Base-by-base conservation (phyloP, 1,139 yeast species). In the Blastobotrys elegans region DNA sequence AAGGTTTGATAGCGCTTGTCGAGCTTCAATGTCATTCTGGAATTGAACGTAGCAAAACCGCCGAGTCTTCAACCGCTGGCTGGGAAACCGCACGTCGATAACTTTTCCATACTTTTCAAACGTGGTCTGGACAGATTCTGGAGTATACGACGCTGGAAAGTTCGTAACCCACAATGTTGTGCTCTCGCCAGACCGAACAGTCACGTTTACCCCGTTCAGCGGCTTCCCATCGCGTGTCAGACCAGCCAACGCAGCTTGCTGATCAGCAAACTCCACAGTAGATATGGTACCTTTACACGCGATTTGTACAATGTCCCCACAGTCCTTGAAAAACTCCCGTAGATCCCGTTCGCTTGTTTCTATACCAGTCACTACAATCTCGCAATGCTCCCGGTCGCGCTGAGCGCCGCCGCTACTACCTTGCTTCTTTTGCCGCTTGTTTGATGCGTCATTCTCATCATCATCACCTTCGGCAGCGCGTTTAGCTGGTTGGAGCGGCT, bases 21-120 rank as follows among this genome's bases (percentile, higher is more conserved):
- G 50, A 0, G 94, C 89, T 29, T 67, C 69, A 7, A 69, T 69
- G 0, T 75, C 51, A 13, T 70, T 62, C 0, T 68, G 56, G 55
- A 68, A 80, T 58, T 87, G 95, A 13, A 85, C 72, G 58, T 87
- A 88, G 52, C 95, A 86, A 60, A 88, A 88, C 32, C 95, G 64
- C 49, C 95, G 72, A 18, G 73, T 74, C 3, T 76, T 64, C 53
- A 79, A 76, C 43, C 69, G 73, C 36, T 74, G 76, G 0, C 84
- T 76, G 0, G 96, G 96, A 38, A 86, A 71, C 45, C 96, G 68
- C 0, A 83, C 67, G 48, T 79, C 76, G 5, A 80, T 56, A 0
- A 82, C 63, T 0, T 64, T 62, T 0, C 87, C 87, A 44, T 62
- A 62, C 3, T 63, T 48, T 0, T 61, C 52, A 57, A 86, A 82